A percentile compares a stretch with the other conserved stretches of the same genome.
Evolutionary conservation across 495 filamentous ascomycete genomes (phyloP).

Genomic region (Lasiosphaeria ovina): DNA sequence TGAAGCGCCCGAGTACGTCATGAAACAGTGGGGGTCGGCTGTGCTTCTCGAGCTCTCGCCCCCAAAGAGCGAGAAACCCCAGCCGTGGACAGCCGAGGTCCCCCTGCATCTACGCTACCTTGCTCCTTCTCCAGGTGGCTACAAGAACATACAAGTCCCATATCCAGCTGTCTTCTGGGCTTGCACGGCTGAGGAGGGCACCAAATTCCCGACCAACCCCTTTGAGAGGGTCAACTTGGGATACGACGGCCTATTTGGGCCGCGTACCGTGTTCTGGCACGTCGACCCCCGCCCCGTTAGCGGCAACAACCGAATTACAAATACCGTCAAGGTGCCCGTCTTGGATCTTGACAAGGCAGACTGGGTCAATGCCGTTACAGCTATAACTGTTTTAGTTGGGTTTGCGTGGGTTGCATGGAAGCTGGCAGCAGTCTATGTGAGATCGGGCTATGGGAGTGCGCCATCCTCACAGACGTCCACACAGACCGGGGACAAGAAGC

Average conservation of each 20-base stretch:
- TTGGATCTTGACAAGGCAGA: conserved; percentile 58
- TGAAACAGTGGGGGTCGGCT: conserved; percentile 74
- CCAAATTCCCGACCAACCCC: conserved; percentile 73
- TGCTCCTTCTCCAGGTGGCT: conserved; percentile 52
- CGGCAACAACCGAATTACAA: conserved; percentile 49
- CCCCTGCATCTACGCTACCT: conserved; percentile 89
- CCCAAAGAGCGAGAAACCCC: conserved; percentile 32
- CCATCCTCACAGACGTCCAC: not conserved
- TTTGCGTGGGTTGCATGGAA: conserved; percentile 75
- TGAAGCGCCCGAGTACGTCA: conserved; percentile 83
- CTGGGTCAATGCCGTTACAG: conserved; percentile 70
- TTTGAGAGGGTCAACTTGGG: conserved; percentile 84
- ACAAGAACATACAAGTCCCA: conserved; percentile 54
- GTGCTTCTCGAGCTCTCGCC: conserved; percentile 73
- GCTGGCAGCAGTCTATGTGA: conserved; percentile 46
- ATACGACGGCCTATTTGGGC: conserved; percentile 81
- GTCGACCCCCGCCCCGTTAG: conserved; percentile 55
- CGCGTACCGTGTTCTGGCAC: conserved; percentile 83
- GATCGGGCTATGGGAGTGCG: conserved; percentile 25
- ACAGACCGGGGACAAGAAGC: conserved; percentile 2
- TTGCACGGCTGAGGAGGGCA: conserved; percentile 70
- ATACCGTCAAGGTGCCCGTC: conserved; percentile 70
- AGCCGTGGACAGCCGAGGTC: conserved; percentile 68
- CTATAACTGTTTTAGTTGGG: conserved; percentile 64
- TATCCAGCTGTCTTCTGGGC: conserved; percentile 91